Percentiles rank a stretch among this genome's conserved stretches.
These are phyloP conservation scores for Coprinellus micaceus DNA, from an alignment of 768 basidiomycete genomes.

Conservation along the genomic window DNA sequence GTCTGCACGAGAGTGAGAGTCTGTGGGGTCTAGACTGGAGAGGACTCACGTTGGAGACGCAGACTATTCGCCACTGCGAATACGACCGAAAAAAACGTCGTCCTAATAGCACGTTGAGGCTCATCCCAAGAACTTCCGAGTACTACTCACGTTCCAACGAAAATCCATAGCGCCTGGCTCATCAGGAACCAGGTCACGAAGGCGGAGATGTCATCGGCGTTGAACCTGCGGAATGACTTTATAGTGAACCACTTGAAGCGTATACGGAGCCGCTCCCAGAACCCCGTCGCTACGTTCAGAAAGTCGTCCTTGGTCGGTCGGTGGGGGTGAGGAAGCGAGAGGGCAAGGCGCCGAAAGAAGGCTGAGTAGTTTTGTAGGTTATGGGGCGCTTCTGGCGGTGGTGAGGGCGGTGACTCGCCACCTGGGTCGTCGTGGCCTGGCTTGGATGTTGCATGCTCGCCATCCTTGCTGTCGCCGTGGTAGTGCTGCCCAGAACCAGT, in stretches of 20 bases:
- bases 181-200: slow-evolving; percentile 95
- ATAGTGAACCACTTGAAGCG: slow-evolving; percentile 99
- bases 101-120: slow-evolving; percentile 39
- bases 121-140: not conserved
- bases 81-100: slow-evolving; percentile 92
- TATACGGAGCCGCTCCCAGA: slow-evolving; percentile 85
- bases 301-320: slow-evolving; percentile 89
- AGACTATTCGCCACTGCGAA: slow-evolving; percentile 89
- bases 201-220: slow-evolving; percentile 94
- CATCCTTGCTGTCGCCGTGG: not conserved
- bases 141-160: slow-evolving; percentile 80
- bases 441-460: not conserved
- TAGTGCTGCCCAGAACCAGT: not conserved
- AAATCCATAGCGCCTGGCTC: slow-evolving; percentile 93
- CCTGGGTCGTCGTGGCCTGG: not conserved
- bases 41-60: slow-evolving; percentile 65
- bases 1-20: slow-evolving; percentile 32
- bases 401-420: not conserved
- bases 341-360: slow-evolving; percentile 77
- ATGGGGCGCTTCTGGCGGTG: slow-evolving; percentile 7
- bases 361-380: slow-evolving; percentile 63
- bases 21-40: not conserved
- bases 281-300: slow-evolving; percentile 79
- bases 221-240: slow-evolving; percentile 89
- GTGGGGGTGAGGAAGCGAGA: slow-evolving; percentile 71